phyloP scores from a whole-genome alignment of 208 protist species.

The Wallacemonas sp. region DNA sequence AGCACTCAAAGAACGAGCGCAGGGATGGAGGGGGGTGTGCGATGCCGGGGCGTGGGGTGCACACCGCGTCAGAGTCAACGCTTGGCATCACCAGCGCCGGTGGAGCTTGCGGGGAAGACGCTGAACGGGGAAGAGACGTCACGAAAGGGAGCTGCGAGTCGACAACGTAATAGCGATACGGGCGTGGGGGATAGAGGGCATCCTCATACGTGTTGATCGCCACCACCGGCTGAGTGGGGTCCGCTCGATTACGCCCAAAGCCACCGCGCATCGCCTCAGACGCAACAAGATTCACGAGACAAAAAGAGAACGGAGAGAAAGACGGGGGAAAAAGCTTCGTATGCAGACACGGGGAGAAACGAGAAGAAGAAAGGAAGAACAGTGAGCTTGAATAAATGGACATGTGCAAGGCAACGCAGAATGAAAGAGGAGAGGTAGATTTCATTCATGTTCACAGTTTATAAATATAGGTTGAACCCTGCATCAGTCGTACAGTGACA shows the following conservation, averaged over 20 bases:
- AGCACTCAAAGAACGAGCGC: constrained; percentile 60
- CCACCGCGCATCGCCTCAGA: constrained; percentile 30
- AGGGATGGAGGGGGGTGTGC: constrained; percentile 39
- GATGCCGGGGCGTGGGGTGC: constrained; percentile 26
- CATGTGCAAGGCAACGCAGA: too few relatives aligned
- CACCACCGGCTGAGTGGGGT: constrained; percentile 34
- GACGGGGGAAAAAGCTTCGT: not conserved
- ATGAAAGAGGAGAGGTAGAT: too few relatives aligned
- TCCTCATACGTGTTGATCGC: constrained; percentile 56
- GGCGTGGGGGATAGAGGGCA: constrained; percentile 66
- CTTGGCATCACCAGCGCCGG: constrained; percentile 58
- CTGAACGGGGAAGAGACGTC: not conserved
- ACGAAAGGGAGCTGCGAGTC: constrained; percentile 20
- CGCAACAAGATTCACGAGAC: too few relatives aligned
- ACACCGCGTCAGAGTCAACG: constrained; percentile 64
- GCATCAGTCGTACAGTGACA: too few relatives aligned
- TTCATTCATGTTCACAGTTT: too few relatives aligned
- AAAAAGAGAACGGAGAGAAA: not conserved
- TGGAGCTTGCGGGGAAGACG: not conserved
- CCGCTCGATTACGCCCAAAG: constrained; percentile 27
- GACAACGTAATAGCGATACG: constrained; percentile 65
- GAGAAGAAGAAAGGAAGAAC: not conserved
- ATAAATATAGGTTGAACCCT: too few relatives aligned
- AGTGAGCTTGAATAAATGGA: too few relatives aligned
- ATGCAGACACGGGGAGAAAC: not conserved